Conservation (phyloP, 306 rosid genomes). For the Morella rubra region DNA sequence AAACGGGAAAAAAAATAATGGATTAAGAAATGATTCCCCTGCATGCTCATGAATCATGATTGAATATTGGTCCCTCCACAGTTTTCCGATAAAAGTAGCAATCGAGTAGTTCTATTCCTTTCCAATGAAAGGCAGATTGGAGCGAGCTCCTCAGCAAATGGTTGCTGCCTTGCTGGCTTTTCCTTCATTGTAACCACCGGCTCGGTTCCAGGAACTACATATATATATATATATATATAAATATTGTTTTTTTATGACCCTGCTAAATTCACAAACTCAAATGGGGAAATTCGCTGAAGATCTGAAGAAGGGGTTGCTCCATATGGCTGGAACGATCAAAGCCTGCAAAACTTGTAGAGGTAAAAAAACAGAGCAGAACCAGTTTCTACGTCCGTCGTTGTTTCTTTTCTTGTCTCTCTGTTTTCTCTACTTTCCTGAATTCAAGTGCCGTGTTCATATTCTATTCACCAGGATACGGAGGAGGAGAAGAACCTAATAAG, state of each 20-base stretch:
- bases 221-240: no score
- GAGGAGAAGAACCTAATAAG: conserved; percentile 13
- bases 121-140: no score
- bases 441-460: neutral
- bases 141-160: neutral
- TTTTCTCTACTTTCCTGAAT: neutral
- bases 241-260: neutral
- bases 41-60: no score
- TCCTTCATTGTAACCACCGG: neutral
- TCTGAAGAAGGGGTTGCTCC: conserved; percentile 23
- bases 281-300: conserved; percentile 19
- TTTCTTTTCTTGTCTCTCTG: neutral
- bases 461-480: neutral
- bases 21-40: no score
- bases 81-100: no score
- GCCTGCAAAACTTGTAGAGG: conserved; percentile 13
- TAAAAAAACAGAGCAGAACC: neutral
- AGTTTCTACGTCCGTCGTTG: neutral
- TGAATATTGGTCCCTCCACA: no score
- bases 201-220: neutral
- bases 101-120: no score
- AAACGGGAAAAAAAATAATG: no score
- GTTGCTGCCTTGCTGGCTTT: neutral
- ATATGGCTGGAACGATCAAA: conserved; percentile 12
- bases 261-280: neutral